These are phyloP conservation scores for Sambucus nigra DNA, from an alignment of 129 eudicot genomes.

Conservation along the genomic window DNA sequence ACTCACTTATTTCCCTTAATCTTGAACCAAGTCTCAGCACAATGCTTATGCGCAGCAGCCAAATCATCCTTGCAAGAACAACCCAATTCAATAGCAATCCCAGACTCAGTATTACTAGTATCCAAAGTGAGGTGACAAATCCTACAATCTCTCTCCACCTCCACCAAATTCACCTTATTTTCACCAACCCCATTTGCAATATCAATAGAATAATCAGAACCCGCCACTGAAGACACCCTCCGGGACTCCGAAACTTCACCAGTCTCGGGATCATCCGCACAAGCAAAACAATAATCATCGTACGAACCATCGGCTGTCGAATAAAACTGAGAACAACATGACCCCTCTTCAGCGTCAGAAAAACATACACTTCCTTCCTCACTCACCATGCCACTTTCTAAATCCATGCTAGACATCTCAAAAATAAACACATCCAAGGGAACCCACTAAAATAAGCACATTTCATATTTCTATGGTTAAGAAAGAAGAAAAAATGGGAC, in stretches of 20 bases:
- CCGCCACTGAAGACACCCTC: conserved; percentile 27
- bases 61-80: conserved; percentile 86
- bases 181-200: conserved; percentile 22
- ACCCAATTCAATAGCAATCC: conserved; percentile 65
- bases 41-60: conserved; percentile 77
- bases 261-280: no score
- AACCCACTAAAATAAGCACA: no score
- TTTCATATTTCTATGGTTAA: no score
- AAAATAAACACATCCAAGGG: no score
- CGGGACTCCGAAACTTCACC: no score
- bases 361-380: conserved; percentile 32
- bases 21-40: conserved; percentile 93
- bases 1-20: conserved; percentile 88
- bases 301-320: conserved; percentile 41
- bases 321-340: conserved; percentile 56
- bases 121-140: conserved; percentile 64
- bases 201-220: conserved; percentile 29
- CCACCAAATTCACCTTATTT: conserved; percentile 22
- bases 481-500: no score
- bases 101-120: conserved; percentile 23
- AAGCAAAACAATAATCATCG: conserved; percentile 30
- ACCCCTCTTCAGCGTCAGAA: conserved; percentile 52
- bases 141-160: conserved; percentile 51
- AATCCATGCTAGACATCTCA: conserved; percentile 31
- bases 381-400: conserved; percentile 53